Evolutionary conservation across 495 filamentous ascomycete species (phyloP), one percentile per base, ranked within the genome.

Genomic region (Talaromyces wortmannii): DNA sequence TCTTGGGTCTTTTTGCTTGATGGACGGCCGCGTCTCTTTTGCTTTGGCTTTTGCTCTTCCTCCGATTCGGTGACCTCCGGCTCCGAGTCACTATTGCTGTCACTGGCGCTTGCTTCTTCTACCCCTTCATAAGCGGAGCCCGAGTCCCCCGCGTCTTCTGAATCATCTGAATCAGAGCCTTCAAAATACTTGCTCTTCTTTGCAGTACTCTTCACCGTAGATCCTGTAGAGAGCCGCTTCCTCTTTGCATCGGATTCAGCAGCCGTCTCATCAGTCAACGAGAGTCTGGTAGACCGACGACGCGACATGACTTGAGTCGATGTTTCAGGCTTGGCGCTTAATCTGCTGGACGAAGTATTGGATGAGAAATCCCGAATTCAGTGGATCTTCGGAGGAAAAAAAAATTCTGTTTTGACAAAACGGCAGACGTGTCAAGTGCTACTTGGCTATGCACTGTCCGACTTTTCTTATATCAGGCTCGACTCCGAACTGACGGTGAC

Each of bases 111-210:
- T 23, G 4, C 23, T 23, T 23, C 55, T 16, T 57, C 58, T 7
- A 57, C 55, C 47, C 54, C 62, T 45, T 67, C 65, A 57, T 68
- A 68, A 17, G 56, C 60, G n/a, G 65, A 69, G 40, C 55, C 66
- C 10, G 60, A 63, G 13, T 64, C 61, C 8, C 52, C 67, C 13
- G 50, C 63, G 30, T 69, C 61, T 23, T 70, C 63, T 15, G 61
- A 55, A 16, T 67, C 63, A 4, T 69, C 61, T 7, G 71, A 64
- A 33, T 64, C 63, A 17, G 68, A 60, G 40, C 64, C 56, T n/a
- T 65, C 61, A 55, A 85, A 83, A 59, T 84, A 84, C 56, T 79
- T 77, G 68, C 77, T 83, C 64, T 78, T 83, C 59, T 75, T 80
- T 31, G 76, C 64, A 18, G 82, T 84, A 31, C 73, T 65, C 55